Conservation (phyloP, 345 rosid species). For the Balakata baccata region DNA sequence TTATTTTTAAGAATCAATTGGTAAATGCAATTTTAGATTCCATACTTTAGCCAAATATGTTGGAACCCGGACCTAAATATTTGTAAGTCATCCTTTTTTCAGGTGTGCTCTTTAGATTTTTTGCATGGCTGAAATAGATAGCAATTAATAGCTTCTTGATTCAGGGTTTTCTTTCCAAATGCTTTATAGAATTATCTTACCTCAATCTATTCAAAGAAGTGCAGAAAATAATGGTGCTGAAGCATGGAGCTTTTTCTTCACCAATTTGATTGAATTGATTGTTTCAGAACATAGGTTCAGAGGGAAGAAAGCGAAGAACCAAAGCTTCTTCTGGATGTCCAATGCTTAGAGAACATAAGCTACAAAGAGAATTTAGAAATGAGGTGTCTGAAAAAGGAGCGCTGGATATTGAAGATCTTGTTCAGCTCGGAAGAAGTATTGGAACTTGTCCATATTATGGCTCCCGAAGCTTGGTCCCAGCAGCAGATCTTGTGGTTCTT, state of each 20-base stretch:
- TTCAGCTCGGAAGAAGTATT: constrained; percentile 59
- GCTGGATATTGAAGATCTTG: constrained; percentile 89
- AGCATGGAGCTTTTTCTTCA: constrained; percentile 5
- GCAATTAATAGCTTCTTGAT: not conserved
- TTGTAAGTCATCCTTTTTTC: not conserved
- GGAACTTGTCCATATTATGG: constrained; percentile 94
- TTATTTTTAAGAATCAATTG: not conserved
- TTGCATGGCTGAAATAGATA: not conserved
- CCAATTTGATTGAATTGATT: constrained; percentile 15
- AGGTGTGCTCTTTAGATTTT: not conserved
- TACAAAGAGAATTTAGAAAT: constrained; percentile 55
- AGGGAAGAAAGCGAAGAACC: constrained; percentile 44
- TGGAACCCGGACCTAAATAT: not conserved
- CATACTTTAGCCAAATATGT: not conserved
- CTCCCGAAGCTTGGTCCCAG: constrained; percentile 63
- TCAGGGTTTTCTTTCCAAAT: not conserved
- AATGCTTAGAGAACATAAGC: constrained; percentile 65
- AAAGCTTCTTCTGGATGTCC: constrained; percentile 78
- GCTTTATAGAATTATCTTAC: not conserved
- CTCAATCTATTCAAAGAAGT: not conserved
- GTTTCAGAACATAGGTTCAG: constrained; percentile 54
- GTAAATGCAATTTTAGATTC: not conserved
- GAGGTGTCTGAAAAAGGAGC: constrained; percentile 56
- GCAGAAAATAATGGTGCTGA: not conserved
- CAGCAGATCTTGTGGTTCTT: constrained; percentile 86